phyloP scores from a whole-genome alignment of 345 rosid genomes.

The Excoecaria agallocha region DNA sequence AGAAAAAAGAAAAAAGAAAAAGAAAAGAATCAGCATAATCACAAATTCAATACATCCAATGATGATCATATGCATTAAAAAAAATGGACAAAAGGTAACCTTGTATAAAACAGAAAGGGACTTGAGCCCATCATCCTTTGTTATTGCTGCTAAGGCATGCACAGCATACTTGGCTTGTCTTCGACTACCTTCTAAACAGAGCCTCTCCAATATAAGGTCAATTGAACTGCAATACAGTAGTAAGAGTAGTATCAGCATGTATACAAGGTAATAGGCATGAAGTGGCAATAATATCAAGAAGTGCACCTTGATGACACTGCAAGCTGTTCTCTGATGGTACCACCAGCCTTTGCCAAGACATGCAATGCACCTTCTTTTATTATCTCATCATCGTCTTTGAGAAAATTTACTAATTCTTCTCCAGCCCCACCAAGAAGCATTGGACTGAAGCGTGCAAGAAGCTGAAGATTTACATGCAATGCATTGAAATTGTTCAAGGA shows the following conservation, averaged over 20 bases:
- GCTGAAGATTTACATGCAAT: slow-evolving; percentile 41
- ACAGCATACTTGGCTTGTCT: slow-evolving; percentile 97
- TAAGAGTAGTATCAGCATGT: slow-evolving; percentile 28
- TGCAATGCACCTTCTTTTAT: slow-evolving; percentile 88
- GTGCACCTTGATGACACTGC: slow-evolving; percentile 68
- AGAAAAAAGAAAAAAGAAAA: no score
- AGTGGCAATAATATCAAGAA: slow-evolving; percentile 23
- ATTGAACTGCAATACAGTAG: slow-evolving; percentile 61
- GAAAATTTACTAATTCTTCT: slow-evolving; percentile 71
- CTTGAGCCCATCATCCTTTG: slow-evolving; percentile 94
- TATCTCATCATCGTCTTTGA: slow-evolving; percentile 82
- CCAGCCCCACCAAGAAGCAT: slow-evolving; percentile 72
- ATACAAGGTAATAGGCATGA: slow-evolving; percentile 13
- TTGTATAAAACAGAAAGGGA: slow-evolving; percentile 95
- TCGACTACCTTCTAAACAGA: slow-evolving; percentile 93
- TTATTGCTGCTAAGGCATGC: slow-evolving; percentile 93
- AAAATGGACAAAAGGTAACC: slow-evolving; percentile 34
- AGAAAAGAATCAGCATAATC: slow-evolving; percentile 2
- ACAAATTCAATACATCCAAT: neutral
- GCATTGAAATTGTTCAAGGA: slow-evolving; percentile 1
- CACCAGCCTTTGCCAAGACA: slow-evolving; percentile 95
- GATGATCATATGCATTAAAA: neutral
- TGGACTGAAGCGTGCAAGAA: slow-evolving; percentile 82
- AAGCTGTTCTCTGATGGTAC: slow-evolving; percentile 88
- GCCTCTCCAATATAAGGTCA: slow-evolving; percentile 86